Evolutionary conservation across 768 basidiomycete species (phyloP), one percentile per base, ranked within the genome.

Genomic region (Psilocybe azurescens): DNA sequence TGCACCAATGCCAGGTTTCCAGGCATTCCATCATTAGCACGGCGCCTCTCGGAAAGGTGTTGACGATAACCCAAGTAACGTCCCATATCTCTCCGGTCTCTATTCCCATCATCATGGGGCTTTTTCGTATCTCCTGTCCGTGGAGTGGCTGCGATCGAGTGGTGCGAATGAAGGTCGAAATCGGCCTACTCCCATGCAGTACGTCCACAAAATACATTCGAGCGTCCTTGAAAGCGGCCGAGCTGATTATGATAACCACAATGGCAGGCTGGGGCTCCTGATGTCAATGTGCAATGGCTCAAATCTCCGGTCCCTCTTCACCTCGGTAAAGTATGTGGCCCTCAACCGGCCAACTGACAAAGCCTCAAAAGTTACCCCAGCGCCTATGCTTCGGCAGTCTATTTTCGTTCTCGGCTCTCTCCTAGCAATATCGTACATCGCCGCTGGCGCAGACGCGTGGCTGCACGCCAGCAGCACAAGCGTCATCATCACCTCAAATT

Each of bases 391-490:
- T 20, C 52, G 52, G 6, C 52, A 55, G 36, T 46, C 59, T 1
- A 38, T 55, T 24, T 3, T 60, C n/a, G 13, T 55, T 13, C 59
- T 60, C 9, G 59, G 53, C 8, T 60, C 53, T 3, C 52, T 60
- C 1, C 53, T 60, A 7, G 20, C 53, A 16, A 18, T 50, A 9
- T 49, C 53, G 29, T 60, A 60, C 33, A 20, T 60, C 33, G 20
- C 53, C 6, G 44, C 59, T 9, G 59, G 36, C 33, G 53, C 59
- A 8, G 59, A 60, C 33, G 32, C 59, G 14, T 60, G 59, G 59
- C 59, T 60, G 5, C 59, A 60, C 46, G 53, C 52, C 5, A 60
- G 46, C 53, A 60, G 59, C 44, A 55, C 14, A 9, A 60, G 53
- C 47, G 13, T 60, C 20, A n/a, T 24, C 36, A 55, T 60, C 2